Conservation (phyloP, 2,329 filamentous ascomycete species). For the Alternaria panax region DNA sequence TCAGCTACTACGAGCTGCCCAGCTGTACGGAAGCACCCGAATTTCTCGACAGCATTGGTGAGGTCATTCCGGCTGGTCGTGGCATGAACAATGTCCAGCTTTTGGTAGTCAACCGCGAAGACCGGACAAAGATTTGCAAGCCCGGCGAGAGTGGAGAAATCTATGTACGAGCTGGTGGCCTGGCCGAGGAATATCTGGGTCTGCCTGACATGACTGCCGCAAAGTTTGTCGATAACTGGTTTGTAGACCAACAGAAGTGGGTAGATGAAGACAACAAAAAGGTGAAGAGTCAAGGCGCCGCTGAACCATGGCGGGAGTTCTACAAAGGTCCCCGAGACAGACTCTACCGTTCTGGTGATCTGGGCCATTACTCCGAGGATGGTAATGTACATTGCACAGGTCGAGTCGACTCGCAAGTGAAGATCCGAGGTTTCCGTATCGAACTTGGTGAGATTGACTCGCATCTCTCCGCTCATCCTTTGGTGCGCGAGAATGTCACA, state of each 20-base stretch:
- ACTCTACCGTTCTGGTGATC: constrained; percentile 85
- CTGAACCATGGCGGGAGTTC: constrained; percentile 78
- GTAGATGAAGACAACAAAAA: constrained; percentile 66
- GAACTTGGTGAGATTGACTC: constrained; percentile 93
- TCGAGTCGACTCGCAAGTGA: constrained; percentile 87
- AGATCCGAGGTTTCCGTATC: constrained; percentile 94
- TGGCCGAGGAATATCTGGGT: constrained; percentile 81
- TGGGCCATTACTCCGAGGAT: constrained; percentile 75
- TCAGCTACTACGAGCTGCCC: constrained; percentile 83
- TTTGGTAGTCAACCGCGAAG: constrained; percentile 77
- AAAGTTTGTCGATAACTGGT: constrained; percentile 89
- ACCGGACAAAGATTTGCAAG: constrained; percentile 73
- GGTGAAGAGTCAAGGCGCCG: constrained; percentile 55
- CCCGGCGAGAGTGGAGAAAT: constrained; percentile 87
- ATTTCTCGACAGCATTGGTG: constrained; percentile 70
- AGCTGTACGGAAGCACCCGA: constrained; percentile 69
- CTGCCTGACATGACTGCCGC: constrained; percentile 66
- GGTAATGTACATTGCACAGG: constrained; percentile 82
- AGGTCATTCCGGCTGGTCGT: constrained; percentile 81
- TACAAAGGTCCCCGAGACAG: constrained; percentile 86
- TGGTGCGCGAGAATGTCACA: constrained; percentile 86
- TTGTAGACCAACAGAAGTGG: constrained; percentile 77
- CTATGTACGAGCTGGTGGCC: constrained; percentile 79
- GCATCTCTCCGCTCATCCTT: constrained; percentile 74
- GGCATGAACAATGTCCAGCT: constrained; percentile 92